phyloP scores from a whole-genome alignment of 1,284 basidiomycete species.

The Leccinum angustisporum region DNA sequence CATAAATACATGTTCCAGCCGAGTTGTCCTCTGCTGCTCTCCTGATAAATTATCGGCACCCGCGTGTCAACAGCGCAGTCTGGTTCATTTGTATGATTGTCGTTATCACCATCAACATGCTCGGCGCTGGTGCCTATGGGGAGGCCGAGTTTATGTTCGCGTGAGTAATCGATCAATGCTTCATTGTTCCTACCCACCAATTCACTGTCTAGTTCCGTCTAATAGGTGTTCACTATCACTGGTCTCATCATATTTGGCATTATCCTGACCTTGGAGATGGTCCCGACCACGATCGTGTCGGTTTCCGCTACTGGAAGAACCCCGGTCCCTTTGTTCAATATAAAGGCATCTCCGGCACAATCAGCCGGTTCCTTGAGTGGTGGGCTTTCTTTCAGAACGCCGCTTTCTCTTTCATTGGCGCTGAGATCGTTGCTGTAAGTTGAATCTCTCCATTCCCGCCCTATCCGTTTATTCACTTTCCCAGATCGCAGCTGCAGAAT shows the following conservation, averaged over 20 bases:
- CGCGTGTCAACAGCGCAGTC: slow-evolving; percentile 48
- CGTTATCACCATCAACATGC: slow-evolving; percentile 65
- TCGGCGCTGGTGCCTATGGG: slow-evolving; percentile 53
- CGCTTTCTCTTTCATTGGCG: slow-evolving; percentile 74
- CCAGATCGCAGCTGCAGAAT: slow-evolving; percentile 62
- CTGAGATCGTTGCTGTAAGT: slow-evolving; percentile 74
- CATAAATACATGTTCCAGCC: slow-evolving; percentile 32
- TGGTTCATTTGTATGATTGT: slow-evolving; percentile 62
- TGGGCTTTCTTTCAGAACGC: slow-evolving; percentile 56
- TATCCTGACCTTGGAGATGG: slow-evolving; percentile 57
- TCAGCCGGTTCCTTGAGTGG: slow-evolving; percentile 55
- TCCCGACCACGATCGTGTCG: slow-evolving; percentile 50
- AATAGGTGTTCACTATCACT: slow-evolving; percentile 62
- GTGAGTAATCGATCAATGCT: slow-evolving; percentile 23
- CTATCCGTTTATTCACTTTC: slow-evolving; percentile 9
- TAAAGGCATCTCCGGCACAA: slow-evolving; percentile 43
- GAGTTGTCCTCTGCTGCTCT: slow-evolving; percentile 64
- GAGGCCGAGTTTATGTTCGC: slow-evolving; percentile 59
- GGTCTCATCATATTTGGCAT: slow-evolving; percentile 43
- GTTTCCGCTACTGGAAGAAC: slow-evolving; percentile 52
- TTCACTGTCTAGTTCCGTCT: slow-evolving; percentile 43
- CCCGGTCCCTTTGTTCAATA: slow-evolving; percentile 57
- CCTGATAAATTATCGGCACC: slow-evolving; percentile 63
- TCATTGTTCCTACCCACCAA: background rate
- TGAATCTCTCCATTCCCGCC: slow-evolving; percentile 12